phyloP scores from a whole-genome alignment of 2,329 filamentous ascomycete genomes.

The Cordyceps tenuipes region DNA sequence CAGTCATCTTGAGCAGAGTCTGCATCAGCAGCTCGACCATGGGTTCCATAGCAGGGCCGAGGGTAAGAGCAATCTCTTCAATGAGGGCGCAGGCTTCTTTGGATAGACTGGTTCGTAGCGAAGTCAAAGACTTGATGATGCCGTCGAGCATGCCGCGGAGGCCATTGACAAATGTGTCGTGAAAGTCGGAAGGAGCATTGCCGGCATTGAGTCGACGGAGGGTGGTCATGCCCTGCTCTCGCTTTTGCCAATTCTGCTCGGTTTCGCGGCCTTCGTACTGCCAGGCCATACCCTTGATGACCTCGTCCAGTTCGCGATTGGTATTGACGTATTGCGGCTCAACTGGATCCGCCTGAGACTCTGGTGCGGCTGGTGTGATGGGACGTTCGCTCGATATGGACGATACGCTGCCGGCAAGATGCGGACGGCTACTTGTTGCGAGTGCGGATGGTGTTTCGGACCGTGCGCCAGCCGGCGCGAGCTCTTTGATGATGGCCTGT shows the following conservation, averaged over 20 bases:
- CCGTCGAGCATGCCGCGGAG: constrained; percentile 74
- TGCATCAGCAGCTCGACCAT: constrained; percentile 89
- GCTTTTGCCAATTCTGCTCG: constrained; percentile 82
- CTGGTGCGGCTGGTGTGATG: constrained; percentile 49
- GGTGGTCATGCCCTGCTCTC: constrained; percentile 73
- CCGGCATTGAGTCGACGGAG: constrained; percentile 73
- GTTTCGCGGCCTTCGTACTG: constrained; percentile 83
- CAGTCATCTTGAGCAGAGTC: constrained; percentile 80
- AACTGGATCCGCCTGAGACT: constrained; percentile 58
- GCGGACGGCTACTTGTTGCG: constrained; percentile 31
- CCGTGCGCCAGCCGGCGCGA: constrained; percentile 45
- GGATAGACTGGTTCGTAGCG: constrained; percentile 80
- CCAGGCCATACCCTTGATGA: constrained; percentile 70
- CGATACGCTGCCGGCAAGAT: constrained; percentile 37
- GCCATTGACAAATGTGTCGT: constrained; percentile 58
- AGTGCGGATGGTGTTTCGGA: constrained; percentile 34
- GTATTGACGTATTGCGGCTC: constrained; percentile 81
- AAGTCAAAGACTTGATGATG: constrained; percentile 76
- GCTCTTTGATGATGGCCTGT: constrained; percentile 67
- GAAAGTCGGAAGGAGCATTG: constrained; percentile 72
- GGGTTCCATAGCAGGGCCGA: constrained; percentile 72
- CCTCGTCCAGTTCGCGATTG: constrained; percentile 78
- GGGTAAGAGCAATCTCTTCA: constrained; percentile 71
- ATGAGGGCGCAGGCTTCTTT: constrained; percentile 77
- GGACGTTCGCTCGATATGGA: constrained; percentile 43